Percentiles rank a stretch among this genome's conserved stretches.
phyloP scores from a whole-genome alignment of 2,329 filamentous ascomycete species.

The Endoconidiophora laricicola region DNA sequence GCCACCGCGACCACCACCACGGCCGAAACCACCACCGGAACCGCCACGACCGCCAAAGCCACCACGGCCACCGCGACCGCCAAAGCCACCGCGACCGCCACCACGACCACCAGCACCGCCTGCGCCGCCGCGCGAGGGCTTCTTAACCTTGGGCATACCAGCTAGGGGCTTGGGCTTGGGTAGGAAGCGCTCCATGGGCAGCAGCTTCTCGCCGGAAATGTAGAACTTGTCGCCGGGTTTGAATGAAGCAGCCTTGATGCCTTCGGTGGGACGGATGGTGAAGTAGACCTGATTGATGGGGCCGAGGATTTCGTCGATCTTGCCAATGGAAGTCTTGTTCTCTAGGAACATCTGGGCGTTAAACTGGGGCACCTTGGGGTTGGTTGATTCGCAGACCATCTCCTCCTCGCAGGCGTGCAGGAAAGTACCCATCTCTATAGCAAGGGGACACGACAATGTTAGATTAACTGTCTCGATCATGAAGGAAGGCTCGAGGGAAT shows the following conservation, averaged over 20 bases:
- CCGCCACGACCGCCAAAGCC: slow-evolving; percentile 21
- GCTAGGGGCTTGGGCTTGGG: slow-evolving; percentile 71
- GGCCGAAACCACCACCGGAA: slow-evolving; percentile 19
- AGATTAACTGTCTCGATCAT: neutral
- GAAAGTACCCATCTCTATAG: slow-evolving; percentile 76
- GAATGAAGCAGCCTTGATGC: slow-evolving; percentile 88
- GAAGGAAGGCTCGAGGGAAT: neutral
- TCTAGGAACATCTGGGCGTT: slow-evolving; percentile 97
- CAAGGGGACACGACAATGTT: neutral
- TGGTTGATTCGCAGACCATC: slow-evolving; percentile 91
- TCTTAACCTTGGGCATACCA: slow-evolving; percentile 40
- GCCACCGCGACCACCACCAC: slow-evolving; percentile 17
- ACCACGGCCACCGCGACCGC: slow-evolving; percentile 20
- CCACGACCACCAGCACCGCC: slow-evolving; percentile 25
- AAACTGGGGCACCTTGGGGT: slow-evolving; percentile 95
- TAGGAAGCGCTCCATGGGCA: slow-evolving; percentile 90
- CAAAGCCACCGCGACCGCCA: slow-evolving; percentile 21
- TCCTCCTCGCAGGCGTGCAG: slow-evolving; percentile 92
- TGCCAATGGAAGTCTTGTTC: slow-evolving; percentile 93
- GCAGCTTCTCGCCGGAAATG: slow-evolving; percentile 84
- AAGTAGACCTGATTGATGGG: slow-evolving; percentile 98
- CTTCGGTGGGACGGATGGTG: slow-evolving; percentile 92
- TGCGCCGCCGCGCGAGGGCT: slow-evolving; percentile 34
- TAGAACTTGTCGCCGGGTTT: slow-evolving; percentile 95
- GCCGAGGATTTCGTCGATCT: slow-evolving; percentile 94